A percentile compares a stretch with the other conserved stretches of the same genome.
These are phyloP conservation scores for Pyricularia pennisetigena DNA, from an alignment of 2,329 filamentous ascomycete genomes.

Conservation along the genomic window DNA sequence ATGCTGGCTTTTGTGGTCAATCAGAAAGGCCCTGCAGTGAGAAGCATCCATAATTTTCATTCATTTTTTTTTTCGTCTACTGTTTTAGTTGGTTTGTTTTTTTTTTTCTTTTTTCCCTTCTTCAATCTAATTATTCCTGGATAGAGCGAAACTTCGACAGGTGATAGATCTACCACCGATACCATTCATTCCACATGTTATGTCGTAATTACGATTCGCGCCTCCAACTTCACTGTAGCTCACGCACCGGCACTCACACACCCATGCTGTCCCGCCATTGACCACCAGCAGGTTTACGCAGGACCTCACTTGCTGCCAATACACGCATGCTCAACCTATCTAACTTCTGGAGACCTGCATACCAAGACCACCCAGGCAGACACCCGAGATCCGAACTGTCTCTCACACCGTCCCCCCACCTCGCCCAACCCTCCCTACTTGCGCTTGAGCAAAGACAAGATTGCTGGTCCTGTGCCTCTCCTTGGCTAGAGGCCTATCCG, in stretches of 20 bases:
- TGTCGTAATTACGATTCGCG: neutral
- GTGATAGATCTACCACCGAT: neutral
- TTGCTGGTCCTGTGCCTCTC: neutral
- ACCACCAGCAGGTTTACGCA: neutral
- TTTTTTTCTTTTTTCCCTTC: neutral
- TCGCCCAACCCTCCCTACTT: neutral
- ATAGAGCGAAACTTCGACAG: neutral
- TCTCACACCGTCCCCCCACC: neutral
- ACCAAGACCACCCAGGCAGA: neutral
- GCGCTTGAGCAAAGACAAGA: neutral
- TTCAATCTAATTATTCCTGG: neutral
- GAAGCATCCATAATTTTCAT: conserved; percentile 7
- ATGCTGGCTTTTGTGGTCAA: neutral
- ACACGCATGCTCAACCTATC: neutral
- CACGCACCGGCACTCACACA: neutral
- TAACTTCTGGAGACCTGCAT: neutral
- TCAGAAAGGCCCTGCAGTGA: neutral
- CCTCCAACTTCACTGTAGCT: neutral
- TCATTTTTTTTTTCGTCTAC: neutral
- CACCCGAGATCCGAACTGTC: conserved; percentile 1
- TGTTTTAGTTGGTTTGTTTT: neutral
- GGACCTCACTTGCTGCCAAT: neutral
- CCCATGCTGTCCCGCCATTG: neutral
- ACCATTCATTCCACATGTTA: neutral
- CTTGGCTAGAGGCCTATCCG: neutral